Evolutionary conservation across 1,284 basidiomycete genomes (phyloP).

Genomic region (Pyrrhoderma noxium): DNA sequence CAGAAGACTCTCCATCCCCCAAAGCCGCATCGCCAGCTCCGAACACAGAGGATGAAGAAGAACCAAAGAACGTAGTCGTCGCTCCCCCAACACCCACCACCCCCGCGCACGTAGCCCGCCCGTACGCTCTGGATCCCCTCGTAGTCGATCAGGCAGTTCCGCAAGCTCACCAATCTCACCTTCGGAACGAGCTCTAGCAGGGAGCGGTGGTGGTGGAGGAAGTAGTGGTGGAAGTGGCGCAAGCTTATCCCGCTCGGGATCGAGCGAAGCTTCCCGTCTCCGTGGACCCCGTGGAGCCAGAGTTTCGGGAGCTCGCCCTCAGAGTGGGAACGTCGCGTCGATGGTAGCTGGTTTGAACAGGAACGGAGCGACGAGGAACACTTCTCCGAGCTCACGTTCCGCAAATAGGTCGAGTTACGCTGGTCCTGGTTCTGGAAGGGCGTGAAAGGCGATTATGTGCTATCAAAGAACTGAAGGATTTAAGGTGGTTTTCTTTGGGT

Average conservation of each 20-base stretch:
- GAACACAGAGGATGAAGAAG: slow-evolving; percentile 28
- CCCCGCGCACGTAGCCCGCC: slow-evolving; percentile 28
- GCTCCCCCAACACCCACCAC: slow-evolving; percentile 39
- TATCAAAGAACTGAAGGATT: too few relatives aligned
- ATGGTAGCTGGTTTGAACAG: slow-evolving; percentile 52
- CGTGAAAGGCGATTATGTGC: too few relatives aligned
- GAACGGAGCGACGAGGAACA: slow-evolving; percentile 1
- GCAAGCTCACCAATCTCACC: slow-evolving; percentile 5
- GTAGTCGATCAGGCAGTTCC: slow-evolving; percentile 15
- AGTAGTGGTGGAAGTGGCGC: slow-evolving; percentile 19
- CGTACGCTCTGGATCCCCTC: slow-evolving; percentile 42
- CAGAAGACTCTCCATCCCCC: slow-evolving; percentile 21
- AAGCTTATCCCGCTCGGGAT: slow-evolving; percentile 35
- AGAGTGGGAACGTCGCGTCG: slow-evolving; percentile 39
- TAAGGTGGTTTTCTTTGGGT: too few relatives aligned
- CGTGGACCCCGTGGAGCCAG: slow-evolving; percentile 48
- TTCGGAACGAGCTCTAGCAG: slow-evolving; percentile 26
- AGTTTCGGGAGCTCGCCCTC: slow-evolving; percentile 30
- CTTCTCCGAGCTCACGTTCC: slow-evolving; percentile 1
- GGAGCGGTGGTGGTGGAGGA: slow-evolving; percentile 16
- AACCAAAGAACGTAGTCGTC: slow-evolving; percentile 29
- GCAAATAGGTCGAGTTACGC: not conserved
- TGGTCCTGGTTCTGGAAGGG: slow-evolving; percentile 7
- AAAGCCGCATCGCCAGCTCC: slow-evolving; percentile 22
- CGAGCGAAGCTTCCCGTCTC: slow-evolving; percentile 38